A percentile compares a stretch with the other conserved stretches of the same genome.
phyloP scores from a whole-genome alignment of 441 rosid genomes.

The Jatropha multifida region DNA sequence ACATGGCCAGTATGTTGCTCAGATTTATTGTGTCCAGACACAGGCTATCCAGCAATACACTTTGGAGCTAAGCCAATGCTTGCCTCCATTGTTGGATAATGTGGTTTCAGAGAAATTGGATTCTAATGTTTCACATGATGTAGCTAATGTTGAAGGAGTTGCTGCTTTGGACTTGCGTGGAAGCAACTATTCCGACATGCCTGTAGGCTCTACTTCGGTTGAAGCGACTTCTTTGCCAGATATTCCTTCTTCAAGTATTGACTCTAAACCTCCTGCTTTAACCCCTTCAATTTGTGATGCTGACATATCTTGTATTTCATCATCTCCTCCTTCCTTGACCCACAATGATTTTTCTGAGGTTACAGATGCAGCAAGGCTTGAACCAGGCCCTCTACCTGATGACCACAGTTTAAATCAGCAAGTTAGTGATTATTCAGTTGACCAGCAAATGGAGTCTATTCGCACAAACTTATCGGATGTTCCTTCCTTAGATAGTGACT shows the following conservation, averaged over 20 bases:
- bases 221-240: conserved; percentile 37
- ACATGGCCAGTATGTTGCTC: conserved; percentile 54
- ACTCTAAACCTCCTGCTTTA: conserved; percentile 39
- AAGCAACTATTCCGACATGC: conserved; percentile 41
- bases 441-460: conserved; percentile 47
- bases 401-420: conserved; percentile 42
- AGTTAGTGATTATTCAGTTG: conserved; percentile 47
- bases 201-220: conserved; percentile 32
- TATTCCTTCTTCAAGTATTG: conserved; percentile 34
- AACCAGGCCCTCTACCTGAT: conserved; percentile 33
- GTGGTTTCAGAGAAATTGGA: conserved; percentile 50
- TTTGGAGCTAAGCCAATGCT: conserved; percentile 69
- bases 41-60: conserved; percentile 86
- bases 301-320: conserved; percentile 39
- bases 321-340: conserved; percentile 53
- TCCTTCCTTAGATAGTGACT: conserved; percentile 40
- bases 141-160: conserved; percentile 38
- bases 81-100: conserved; percentile 59
- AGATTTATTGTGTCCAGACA: conserved; percentile 84
- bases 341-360: conserved; percentile 44
- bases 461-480: conserved; percentile 37
- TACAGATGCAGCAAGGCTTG: conserved; percentile 39
- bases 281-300: conserved; percentile 42
- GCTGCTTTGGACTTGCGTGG: conserved; percentile 37
- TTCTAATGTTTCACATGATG: conserved; percentile 38